Evolutionary conservation across 2,329 filamentous ascomycete genomes (phyloP).

Genomic region (Trichoderma sp.): DNA sequence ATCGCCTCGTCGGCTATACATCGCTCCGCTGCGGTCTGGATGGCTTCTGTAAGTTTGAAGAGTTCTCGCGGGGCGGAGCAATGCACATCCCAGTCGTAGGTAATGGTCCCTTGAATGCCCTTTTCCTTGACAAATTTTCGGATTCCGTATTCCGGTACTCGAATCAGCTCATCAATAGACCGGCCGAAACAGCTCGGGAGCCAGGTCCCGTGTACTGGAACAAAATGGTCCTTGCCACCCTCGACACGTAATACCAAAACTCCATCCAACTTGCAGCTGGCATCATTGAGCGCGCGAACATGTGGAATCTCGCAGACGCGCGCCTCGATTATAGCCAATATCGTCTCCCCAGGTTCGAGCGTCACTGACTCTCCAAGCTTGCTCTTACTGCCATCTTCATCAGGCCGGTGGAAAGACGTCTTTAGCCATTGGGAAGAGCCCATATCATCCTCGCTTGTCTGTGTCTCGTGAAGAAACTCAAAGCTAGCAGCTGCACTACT

Average conservation of each 20-base stretch:
- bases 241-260: conserved; percentile 82
- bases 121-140: conserved; percentile 47
- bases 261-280: conserved; percentile 67
- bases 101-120: conserved; percentile 48
- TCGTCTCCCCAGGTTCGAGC: conserved; percentile 81
- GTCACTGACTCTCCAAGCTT: conserved; percentile 53
- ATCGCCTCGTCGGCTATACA: conserved; percentile 60
- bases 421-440: conserved; percentile 61
- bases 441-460: conserved; percentile 43
- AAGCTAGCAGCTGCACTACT: conserved; percentile 77
- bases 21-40: conserved; percentile 58
- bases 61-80: conserved; percentile 85
- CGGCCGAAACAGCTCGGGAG: conserved; percentile 77
- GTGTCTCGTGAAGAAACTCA: conserved; percentile 66
- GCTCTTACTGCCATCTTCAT: conserved; percentile 32
- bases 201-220: conserved; percentile 78
- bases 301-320: conserved; percentile 62
- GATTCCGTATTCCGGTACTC: conserved; percentile 78
- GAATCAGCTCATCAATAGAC: conserved; percentile 83
- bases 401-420: conserved; percentile 56
- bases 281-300: conserved; percentile 70
- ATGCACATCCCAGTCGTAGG: conserved; percentile 57
- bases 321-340: conserved; percentile 65
- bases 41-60: conserved; percentile 80
- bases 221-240: conserved; percentile 85